Evolutionary conservation across 495 filamentous ascomycete genomes (phyloP).

Genomic region (Hypomontagnella submonticulosa): DNA sequence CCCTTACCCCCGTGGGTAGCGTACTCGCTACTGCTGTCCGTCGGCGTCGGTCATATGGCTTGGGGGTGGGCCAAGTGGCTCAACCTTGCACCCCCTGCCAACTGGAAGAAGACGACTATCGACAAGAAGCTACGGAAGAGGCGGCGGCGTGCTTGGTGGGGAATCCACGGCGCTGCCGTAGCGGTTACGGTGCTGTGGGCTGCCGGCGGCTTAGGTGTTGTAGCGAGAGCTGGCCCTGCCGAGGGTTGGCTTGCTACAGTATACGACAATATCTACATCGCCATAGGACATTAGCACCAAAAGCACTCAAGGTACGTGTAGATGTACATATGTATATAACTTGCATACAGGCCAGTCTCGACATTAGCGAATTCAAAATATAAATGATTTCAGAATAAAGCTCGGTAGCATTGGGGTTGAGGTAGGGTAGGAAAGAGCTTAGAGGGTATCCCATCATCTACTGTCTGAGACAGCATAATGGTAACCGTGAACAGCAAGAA

Average conservation of each 20-base stretch:
- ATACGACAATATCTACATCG: slow-evolving; percentile 70
- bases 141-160: slow-evolving; percentile 71
- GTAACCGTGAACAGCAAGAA: neutral
- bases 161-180: slow-evolving; percentile 70
- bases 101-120: slow-evolving; percentile 57
- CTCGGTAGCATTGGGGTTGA: no score
- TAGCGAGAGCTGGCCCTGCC: slow-evolving; percentile 75
- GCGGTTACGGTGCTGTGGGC: slow-evolving; percentile 75
- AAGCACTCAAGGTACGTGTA: neutral
- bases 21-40: slow-evolving; percentile 73
- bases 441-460: neutral
- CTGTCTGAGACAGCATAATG: neutral
- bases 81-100: slow-evolving; percentile 58
- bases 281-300: slow-evolving; percentile 19
- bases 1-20: slow-evolving; percentile 71
- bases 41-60: slow-evolving; percentile 80
- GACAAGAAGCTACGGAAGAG: slow-evolving; percentile 58
- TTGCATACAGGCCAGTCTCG: neutral
- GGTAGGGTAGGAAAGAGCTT: neutral
- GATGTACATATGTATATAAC: no score
- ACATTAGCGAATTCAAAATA: neutral
- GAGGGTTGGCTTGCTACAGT: slow-evolving; percentile 81
- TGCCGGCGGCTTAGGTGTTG: slow-evolving; percentile 79
- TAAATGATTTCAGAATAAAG: neutral
- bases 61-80: slow-evolving; percentile 87